Conservation (phyloP, 129 eudicot genomes). For the Scalesia atractyloides region DNA sequence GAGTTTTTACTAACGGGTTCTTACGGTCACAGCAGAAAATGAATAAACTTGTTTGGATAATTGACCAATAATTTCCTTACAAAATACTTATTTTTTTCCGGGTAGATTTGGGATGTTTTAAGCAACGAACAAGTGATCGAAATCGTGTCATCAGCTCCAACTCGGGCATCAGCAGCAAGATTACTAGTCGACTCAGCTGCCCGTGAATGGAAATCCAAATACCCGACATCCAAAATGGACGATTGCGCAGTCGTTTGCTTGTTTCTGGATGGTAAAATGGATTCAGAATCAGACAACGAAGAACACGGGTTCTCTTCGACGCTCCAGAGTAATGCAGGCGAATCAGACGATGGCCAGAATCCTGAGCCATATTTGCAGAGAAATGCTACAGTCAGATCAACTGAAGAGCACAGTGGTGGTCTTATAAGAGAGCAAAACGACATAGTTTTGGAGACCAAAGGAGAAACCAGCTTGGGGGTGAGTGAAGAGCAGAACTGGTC, state of each 20-base stretch:
- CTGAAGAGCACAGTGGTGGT: constrained; percentile 52
- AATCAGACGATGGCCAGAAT: constrained; percentile 84
- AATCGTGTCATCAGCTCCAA: constrained; percentile 70
- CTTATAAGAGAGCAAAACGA: constrained; percentile 37
- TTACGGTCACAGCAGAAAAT: too few species aligned
- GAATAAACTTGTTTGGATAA: too few species aligned
- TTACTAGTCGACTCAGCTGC: constrained; percentile 85
- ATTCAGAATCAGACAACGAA: constrained; percentile 82
- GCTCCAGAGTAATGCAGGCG: constrained; percentile 69
- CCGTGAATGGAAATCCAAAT: constrained; percentile 88
- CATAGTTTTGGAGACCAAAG: constrained; percentile 36
- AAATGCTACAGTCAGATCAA: constrained; percentile 71
- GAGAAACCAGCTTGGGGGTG: constrained; percentile 31
- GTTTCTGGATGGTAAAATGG: constrained; percentile 89
- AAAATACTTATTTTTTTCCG: not conserved
- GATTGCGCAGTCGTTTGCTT: constrained; percentile 97
- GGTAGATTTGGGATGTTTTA: constrained; percentile 95
- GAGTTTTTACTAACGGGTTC: too few species aligned
- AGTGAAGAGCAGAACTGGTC: constrained; percentile 80
- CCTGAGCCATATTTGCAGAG: constrained; percentile 71
- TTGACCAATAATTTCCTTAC: too few species aligned
- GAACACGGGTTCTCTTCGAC: constrained; percentile 85
- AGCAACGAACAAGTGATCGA: constrained; percentile 92
- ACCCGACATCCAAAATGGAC: constrained; percentile 94
- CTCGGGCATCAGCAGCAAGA: constrained; percentile 84